These are phyloP conservation scores for Colletotrichum zoysiae DNA, from an alignment of 2,329 filamentous ascomycete genomes.

Conservation along the genomic window DNA sequence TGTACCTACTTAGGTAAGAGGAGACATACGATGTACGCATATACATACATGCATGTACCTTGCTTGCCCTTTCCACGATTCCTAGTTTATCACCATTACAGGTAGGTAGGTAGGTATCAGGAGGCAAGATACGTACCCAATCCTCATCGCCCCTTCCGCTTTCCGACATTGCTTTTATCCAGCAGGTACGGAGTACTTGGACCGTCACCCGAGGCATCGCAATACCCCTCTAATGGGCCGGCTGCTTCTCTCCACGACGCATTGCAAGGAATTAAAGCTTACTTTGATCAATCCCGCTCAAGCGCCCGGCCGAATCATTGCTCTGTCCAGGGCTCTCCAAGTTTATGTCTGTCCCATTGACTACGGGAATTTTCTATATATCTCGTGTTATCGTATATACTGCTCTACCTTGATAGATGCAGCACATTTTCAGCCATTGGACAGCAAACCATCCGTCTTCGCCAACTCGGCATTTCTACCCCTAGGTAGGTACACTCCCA, in stretches of 20 bases:
- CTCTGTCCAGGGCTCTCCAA: background rate
- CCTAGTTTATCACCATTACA: conserved; percentile 1
- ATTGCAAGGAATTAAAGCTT: background rate
- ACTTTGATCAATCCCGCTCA: background rate
- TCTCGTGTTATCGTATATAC: background rate
- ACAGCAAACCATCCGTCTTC: background rate
- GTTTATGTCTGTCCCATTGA: no score
- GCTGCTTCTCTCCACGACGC: background rate
- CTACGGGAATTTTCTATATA: background rate
- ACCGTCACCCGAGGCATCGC: background rate
- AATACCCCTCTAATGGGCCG: background rate
- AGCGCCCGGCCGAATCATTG: background rate
- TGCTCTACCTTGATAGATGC: background rate
- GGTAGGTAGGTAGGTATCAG: no score
- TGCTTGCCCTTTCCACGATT: conserved; percentile 13
- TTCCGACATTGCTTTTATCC: background rate
- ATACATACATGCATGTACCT: conserved; percentile 7
- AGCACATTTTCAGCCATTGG: background rate
- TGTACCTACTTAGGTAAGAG: background rate
- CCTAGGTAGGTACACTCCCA: background rate
- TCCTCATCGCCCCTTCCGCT: conserved; percentile 1
- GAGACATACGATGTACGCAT: background rate
- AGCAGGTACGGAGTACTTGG: background rate
- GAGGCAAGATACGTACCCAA: background rate
- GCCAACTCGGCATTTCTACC: background rate